Evolutionary conservation across 192 early-diverging fungal species (phyloP).

Genomic region (Coemansia sp.): DNA sequence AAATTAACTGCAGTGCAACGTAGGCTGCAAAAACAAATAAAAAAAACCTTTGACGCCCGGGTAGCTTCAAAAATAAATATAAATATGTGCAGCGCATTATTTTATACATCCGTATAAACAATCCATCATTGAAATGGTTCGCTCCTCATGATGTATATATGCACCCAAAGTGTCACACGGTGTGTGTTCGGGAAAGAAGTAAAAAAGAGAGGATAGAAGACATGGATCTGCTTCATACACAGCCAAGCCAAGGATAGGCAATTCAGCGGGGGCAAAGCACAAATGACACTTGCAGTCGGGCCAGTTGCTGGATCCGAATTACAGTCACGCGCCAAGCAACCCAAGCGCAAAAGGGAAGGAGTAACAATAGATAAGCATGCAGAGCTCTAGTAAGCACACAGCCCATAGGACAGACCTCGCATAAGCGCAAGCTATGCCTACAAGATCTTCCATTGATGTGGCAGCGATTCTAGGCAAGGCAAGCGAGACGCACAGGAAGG

Average conservation of each 20-base stretch:
- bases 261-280: background rate
- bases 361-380: background rate
- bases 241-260: background rate
- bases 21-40: conserved; percentile 5
- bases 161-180: conserved; percentile 5
- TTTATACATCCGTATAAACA: background rate
- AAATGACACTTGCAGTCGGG: background rate
- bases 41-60: background rate
- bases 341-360: background rate
- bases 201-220: background rate
- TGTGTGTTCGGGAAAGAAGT: background rate
- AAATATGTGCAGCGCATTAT: conserved; percentile 5
- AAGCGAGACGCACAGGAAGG: background rate
- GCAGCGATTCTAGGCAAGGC: conserved; percentile 1
- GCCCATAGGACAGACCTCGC: background rate
- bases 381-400: background rate
- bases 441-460: background rate
- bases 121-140: background rate
- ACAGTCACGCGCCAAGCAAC: background rate
- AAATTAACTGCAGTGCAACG: conserved; percentile 18
- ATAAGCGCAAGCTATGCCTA: background rate
- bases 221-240: background rate
- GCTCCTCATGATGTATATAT: conserved; percentile 6
- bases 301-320: conserved; percentile 5
- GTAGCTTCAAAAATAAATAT: background rate